Evolutionary conservation across 352 stramenopile genomes (phyloP), one percentile per base, ranked within the genome.

Genomic region (Globisporangium apiculatum): DNA sequence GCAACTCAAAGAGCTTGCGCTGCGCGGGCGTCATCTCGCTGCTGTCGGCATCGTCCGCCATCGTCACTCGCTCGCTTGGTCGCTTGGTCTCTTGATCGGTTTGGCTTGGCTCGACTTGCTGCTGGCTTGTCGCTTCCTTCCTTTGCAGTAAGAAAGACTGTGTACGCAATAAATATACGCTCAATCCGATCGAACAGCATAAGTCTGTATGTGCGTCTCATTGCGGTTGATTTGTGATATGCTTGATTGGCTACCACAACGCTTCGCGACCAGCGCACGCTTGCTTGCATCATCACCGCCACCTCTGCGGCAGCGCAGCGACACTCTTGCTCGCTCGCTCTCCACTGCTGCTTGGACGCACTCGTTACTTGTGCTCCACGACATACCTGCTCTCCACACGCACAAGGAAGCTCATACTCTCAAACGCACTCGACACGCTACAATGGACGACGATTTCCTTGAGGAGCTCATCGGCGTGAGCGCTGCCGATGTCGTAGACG

Each of bases 1-100:
- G 80, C 54, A 93, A 66, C 71, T 93, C 75, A 65, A 93, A 93
- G 58, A 93, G 76, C 67, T 90, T 93, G 47, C 64, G 73, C 62
- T 93, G 79, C 57, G 79, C 81, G 18, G 80, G 77, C 59, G 80
- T 90, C 80, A 91, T 88, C 31, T 69, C 65, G 60, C 73, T 70
- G 51, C 24, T 31, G 24, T 78, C 65, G 51, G 75, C 64, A 47
- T 79, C 69, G 42, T 15, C n/a, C 52, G 41, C 55, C 65, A 75
- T 77, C 3, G 9, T 62, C n/a, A 10, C 35, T 43, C 9, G 31
- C 47, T 54, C 48, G 17, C 11, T 50, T 40, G n/a, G 48, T 47
- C 24, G 24, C 24, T 31, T 40, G n/a, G 48, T 47, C 24, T 1
- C 24, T 31, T 31, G 24, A 31, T 31, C 24, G 2, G 24, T 31